Conservation (phyloP, 2,329 filamentous ascomycete species). For the Lachnellula occidentalis region DNA sequence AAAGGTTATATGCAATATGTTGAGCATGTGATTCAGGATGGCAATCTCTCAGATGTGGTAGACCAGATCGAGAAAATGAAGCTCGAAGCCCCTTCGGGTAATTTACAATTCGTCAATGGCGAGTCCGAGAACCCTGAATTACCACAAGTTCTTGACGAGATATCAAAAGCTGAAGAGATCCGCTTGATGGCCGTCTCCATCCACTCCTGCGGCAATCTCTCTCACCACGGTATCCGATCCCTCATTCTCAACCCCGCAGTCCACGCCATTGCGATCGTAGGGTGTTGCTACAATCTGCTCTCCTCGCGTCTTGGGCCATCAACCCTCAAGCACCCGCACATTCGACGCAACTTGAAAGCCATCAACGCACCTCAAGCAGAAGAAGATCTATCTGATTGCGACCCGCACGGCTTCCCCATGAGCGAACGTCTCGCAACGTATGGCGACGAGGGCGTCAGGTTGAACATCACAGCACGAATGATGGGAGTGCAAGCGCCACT, state of each 20-base stretch:
- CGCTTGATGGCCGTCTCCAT: slow-evolving; percentile 85
- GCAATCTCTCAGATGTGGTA: slow-evolving; percentile 65
- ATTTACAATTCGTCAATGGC: slow-evolving; percentile 18
- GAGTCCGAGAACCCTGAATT: slow-evolving; percentile 9
- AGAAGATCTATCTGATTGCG: slow-evolving; percentile 64
- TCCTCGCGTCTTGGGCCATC: slow-evolving; percentile 85
- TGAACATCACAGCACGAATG: slow-evolving; percentile 96
- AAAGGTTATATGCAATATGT: slow-evolving; percentile 73
- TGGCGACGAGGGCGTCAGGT: slow-evolving; percentile 57
- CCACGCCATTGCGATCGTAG: slow-evolving; percentile 87
- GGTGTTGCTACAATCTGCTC: slow-evolving; percentile 96
- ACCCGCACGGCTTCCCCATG: slow-evolving; percentile 93
- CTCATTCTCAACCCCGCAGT: slow-evolving; percentile 79
- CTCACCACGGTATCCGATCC: slow-evolving; percentile 87
- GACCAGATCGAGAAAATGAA: slow-evolving; percentile 49
- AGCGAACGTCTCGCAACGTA: slow-evolving; percentile 62
- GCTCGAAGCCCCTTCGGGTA: slow-evolving; percentile 10
- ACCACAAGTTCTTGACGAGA: slow-evolving; percentile 13
- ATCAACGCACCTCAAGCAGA: slow-evolving; percentile 62
- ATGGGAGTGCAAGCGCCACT: slow-evolving; percentile 95
- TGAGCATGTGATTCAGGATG: slow-evolving; percentile 66
- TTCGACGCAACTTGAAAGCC: slow-evolving; percentile 63
- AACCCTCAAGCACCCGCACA: slow-evolving; percentile 75
- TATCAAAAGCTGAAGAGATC: slow-evolving; percentile 34
- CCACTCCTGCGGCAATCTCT: slow-evolving; percentile 95